Conservation (phyloP, 345 rosid genomes). For the Atalantia buxifolia region DNA sequence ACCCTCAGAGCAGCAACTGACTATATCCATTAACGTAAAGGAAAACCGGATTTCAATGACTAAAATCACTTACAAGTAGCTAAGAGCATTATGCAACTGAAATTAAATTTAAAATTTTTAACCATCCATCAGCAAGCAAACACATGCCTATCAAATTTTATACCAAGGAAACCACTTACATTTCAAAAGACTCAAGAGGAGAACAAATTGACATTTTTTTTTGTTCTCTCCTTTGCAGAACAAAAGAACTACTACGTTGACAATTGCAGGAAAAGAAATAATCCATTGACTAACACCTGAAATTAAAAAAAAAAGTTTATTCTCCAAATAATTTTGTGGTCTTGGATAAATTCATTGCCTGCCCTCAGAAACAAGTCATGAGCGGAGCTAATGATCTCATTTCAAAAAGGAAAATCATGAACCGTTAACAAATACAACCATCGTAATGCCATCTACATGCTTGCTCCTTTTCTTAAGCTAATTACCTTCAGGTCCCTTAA, state of each 20-base stretch:
- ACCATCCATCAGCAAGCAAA: not conserved
- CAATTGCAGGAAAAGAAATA: not conserved
- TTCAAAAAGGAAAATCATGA: not conserved
- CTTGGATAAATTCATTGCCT: not conserved
- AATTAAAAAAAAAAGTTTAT: not conserved
- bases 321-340: not conserved
- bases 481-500: not conserved
- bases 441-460: not conserved
- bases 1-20: not conserved
- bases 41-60: not conserved
- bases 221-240: not conserved
- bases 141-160: not conserved
- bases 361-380: not conserved
- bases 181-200: not conserved
- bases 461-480: not conserved
- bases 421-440: not conserved
- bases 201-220: not conserved
- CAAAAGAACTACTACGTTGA: not conserved
- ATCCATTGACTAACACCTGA: not conserved
- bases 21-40: not conserved
- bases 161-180: not conserved
- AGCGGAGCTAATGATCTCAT: not conserved
- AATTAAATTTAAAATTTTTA: no score
- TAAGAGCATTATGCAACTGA: not conserved
- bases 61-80: not conserved